Conservation (phyloP, 345 rosid species). For the Firmiana major region DNA sequence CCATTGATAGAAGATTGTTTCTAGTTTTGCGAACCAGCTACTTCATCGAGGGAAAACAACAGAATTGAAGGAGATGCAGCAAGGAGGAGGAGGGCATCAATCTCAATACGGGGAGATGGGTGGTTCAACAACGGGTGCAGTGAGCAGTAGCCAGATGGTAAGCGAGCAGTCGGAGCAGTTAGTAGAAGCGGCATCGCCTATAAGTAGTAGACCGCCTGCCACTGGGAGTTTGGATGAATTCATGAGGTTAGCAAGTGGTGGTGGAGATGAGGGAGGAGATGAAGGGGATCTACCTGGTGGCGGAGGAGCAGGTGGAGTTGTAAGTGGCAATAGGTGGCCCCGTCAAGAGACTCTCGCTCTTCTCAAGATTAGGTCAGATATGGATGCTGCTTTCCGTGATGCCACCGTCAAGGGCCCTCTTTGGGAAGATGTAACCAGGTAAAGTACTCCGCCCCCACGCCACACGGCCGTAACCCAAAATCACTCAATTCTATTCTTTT, state of each 20-base stretch:
- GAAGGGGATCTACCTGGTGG: slow-evolving; percentile 45
- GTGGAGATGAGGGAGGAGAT: slow-evolving; percentile 21
- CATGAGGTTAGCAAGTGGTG: slow-evolving; percentile 42
- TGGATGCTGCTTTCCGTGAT: slow-evolving; percentile 78
- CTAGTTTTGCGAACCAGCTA: background rate
- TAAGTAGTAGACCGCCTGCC: slow-evolving; percentile 86
- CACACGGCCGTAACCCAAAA: background rate
- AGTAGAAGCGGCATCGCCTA: slow-evolving; percentile 83
- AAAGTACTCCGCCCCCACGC: background rate
- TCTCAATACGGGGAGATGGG: slow-evolving; percentile 31
- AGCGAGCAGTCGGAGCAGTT: slow-evolving; percentile 33
- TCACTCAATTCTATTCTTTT: background rate
- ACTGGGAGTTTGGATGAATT: slow-evolving; percentile 50
- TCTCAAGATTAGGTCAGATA: slow-evolving; percentile 80
- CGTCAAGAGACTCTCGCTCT: slow-evolving; percentile 85
- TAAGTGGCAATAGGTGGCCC: slow-evolving; percentile 83
- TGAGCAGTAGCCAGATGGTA: slow-evolving; percentile 14
- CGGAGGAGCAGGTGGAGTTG: slow-evolving; percentile 30
- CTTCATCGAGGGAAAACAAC: background rate
- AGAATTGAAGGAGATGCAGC: slow-evolving; percentile 40
- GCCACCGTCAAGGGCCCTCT: slow-evolving; percentile 86
- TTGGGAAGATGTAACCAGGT: slow-evolving; percentile 96
- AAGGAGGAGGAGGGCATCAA: slow-evolving; percentile 38
- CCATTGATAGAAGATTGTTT: background rate
- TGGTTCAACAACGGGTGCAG: slow-evolving; percentile 13